These are phyloP conservation scores for Oryza glaberrima DNA, from an alignment of 176 grass and related monocot genomes.

Conservation along the genomic window DNA sequence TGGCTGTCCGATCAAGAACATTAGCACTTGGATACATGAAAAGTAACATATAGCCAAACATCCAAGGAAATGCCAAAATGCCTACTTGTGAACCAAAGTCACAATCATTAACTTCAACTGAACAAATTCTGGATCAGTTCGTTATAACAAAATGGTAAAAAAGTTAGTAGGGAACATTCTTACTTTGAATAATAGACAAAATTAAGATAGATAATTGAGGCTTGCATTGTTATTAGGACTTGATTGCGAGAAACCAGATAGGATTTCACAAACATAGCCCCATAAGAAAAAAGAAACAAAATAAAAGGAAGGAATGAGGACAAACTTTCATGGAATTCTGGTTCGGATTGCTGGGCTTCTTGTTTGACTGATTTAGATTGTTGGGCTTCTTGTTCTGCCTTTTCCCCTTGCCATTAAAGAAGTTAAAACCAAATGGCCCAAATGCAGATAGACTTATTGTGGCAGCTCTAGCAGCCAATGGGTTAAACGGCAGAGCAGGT, in stretches of 20 bases:
- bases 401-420: slow-evolving; percentile 74
- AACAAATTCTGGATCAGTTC: no score
- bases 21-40: slow-evolving; percentile 6
- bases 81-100: background rate
- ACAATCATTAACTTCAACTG: no score
- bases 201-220: background rate
- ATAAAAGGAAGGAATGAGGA: background rate
- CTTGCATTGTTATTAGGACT: background rate
- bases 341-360: slow-evolving; percentile 49
- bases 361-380: slow-evolving; percentile 54
- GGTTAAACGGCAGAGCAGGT: slow-evolving; percentile 61
- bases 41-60: background rate
- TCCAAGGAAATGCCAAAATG: background rate
- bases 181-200: background rate
- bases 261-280: background rate
- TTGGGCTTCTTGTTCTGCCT: slow-evolving; percentile 62
- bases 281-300: background rate
- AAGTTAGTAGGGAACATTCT: background rate
- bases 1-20: slow-evolving; percentile 12
- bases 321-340: slow-evolving; percentile 55
- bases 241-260: background rate
- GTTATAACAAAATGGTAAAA: background rate
- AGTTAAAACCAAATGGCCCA: slow-evolving; percentile 78
- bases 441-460: slow-evolving; percentile 69
- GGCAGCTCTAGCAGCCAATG: slow-evolving; percentile 70